These are phyloP conservation scores for Myriosclerotinia duriaeana DNA, from an alignment of 2,329 filamentous ascomycete species.

Conservation along the genomic window DNA sequence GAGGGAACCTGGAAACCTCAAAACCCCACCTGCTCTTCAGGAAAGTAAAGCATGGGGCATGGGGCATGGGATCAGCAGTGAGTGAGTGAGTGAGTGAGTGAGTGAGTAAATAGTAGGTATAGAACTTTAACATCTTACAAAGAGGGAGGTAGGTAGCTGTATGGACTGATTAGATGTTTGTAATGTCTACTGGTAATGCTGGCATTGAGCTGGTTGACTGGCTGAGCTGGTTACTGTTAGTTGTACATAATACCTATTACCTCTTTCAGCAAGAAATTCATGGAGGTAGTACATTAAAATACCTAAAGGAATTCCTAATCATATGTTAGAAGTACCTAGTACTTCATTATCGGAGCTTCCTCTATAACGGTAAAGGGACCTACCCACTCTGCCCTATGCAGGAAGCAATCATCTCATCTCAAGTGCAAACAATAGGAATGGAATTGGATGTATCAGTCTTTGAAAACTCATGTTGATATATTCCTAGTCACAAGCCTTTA, in stretches of 20 bases:
- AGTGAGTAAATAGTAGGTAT: no score
- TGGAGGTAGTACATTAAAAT: not conserved
- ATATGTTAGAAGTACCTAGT: not conserved
- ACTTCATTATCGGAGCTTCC: no score
- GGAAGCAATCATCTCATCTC: not conserved
- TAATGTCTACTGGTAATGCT: not conserved
- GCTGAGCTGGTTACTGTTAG: not conserved
- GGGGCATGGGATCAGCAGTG: constrained; percentile 1
- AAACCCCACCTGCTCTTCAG: constrained; percentile 1
- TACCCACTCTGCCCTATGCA: not conserved
- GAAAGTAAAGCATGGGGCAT: not conserved
- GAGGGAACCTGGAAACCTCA: not conserved
- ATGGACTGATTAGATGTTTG: no score
- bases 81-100: no score
- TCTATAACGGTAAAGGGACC: not conserved
- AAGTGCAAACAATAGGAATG: not conserved
- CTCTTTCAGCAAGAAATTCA: not conserved
- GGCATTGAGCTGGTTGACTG: not conserved
- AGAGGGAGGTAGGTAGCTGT: no score
- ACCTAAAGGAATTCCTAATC: not conserved
- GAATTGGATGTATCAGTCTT: not conserved
- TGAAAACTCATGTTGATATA: not conserved
- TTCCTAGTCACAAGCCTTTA: not conserved
- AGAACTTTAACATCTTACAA: no score
- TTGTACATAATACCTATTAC: not conserved